Evolutionary conservation across 306 rosid genomes (phyloP), one percentile per base, ranked within the genome.

Genomic region (Quercus gilva): DNA sequence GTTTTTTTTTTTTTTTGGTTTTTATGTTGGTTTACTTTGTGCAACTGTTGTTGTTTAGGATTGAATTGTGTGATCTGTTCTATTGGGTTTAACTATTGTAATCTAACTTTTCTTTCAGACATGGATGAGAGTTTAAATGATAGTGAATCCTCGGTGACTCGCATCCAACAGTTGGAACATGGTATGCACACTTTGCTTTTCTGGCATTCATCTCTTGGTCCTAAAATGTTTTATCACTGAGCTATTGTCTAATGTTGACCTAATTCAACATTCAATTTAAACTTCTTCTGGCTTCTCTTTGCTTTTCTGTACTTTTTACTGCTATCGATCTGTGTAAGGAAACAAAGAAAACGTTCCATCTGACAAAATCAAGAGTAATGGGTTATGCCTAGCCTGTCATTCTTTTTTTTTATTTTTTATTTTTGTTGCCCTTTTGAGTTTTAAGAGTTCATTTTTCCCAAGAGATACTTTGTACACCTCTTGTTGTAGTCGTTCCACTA

Each of bases 121-220:
- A 88, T 88, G 91, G 79, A 85, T 58, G 88, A 79, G 77, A 82
- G 31, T 71, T 43, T 57, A 4, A 61, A 60, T 74, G 83, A 76
- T 10, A 81, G 29, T 69, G 94, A 87, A 9, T 75, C 93, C 1
- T 74, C 80, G 86, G 35, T 83, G 78, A 78, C 91, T 75, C 95
- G 91, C 60, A 92, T 91, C 79, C 90, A 78, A 76, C 92, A 85
- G 81, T 76, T 95, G 86, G 97, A 95, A 85, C 89, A 80, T 15
- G 99, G 99, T 95, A 85, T 75, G 73, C 74, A 12, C 31, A 25
- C 55, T 79, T 64, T 69, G 26, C 70, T 35, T 31, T 80, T 19
- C 37, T 35, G 56, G 43, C 23, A 21, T 72, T 58, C 49, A 52
- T 45, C 59, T 61, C 55, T 58, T 69, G 52, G 58, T 83, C 53